Evolutionary conservation across 495 filamentous ascomycete species (phyloP).

Genomic region (Parathielavia appendiculata): DNA sequence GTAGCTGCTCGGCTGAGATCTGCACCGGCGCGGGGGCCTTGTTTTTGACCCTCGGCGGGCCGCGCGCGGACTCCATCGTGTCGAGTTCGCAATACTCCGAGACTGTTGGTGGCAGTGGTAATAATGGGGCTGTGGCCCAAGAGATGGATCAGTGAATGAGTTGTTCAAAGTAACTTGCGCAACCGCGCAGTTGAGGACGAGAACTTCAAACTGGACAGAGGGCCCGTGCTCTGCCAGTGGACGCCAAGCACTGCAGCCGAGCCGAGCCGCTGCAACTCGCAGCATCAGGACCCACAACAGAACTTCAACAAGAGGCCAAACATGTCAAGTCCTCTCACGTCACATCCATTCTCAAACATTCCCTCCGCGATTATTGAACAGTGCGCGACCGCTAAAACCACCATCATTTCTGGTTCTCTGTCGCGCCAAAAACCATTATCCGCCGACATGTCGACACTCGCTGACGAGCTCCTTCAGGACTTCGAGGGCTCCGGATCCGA

Average conservation of each 20-base stretch:
- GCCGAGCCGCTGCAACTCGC: constrained; percentile 5
- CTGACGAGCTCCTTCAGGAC: constrained; percentile 80
- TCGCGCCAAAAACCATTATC: neutral
- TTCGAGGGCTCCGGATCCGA: constrained; percentile 73
- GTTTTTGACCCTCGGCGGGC: constrained; percentile 95
- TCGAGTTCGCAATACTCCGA: neutral
- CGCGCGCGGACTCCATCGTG: constrained; percentile 87
- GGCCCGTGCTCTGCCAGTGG: no score
- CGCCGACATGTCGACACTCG: constrained; percentile 65
- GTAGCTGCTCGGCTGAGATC: constrained; percentile 94
- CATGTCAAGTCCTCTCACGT: neutral
- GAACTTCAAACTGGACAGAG: no score
- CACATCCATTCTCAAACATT: neutral
- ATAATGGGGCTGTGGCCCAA: neutral
- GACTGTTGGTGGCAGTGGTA: neutral
- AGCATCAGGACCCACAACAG: constrained; percentile 1
- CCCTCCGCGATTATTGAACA: neutral
- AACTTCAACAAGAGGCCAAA: neutral
- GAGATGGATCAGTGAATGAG: neutral
- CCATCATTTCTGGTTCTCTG: neutral
- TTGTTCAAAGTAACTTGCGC: no score
- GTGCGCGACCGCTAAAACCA: neutral
- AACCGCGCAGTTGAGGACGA: no score
- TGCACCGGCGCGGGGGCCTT: constrained; percentile 84
- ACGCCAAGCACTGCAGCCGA: neutral